phyloP scores from a whole-genome alignment of 345 rosid species.

The Eucalyptus caleyi region DNA sequence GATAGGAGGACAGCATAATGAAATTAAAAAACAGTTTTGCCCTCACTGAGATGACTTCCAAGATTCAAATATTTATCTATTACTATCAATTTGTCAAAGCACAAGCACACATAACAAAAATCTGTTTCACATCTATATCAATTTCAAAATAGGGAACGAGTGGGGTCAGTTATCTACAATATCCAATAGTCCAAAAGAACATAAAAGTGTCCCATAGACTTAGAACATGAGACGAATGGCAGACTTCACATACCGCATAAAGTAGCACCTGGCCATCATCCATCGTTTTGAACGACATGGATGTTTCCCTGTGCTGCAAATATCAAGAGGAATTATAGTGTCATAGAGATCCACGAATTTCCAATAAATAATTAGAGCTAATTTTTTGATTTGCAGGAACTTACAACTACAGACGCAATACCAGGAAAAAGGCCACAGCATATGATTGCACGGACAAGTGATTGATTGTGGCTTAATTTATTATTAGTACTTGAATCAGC shows the following conservation, averaged over 20 bases:
- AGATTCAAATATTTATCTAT: background rate
- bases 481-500: constrained; percentile 52
- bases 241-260: constrained; percentile 48
- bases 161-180: background rate
- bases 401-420: constrained; percentile 89
- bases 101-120: background rate
- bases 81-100: background rate
- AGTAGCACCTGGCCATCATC: constrained; percentile 93
- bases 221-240: background rate
- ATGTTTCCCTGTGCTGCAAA: constrained; percentile 84
- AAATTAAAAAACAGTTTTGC: background rate
- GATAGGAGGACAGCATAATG: background rate
- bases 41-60: background rate
- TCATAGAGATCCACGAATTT: background rate
- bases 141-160: background rate
- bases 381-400: background rate
- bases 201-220: background rate
- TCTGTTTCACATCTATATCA: background rate
- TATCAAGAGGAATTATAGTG: background rate
- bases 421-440: constrained; percentile 98
- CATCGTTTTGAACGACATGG: constrained; percentile 96
- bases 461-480: constrained; percentile 82
- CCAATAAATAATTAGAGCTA: background rate
- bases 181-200: background rate
- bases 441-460: constrained; percentile 85